Evolutionary conservation across 805 yeast species (phyloP), one percentile per base, ranked within the genome.

Genomic region (Candida corydali): DNA sequence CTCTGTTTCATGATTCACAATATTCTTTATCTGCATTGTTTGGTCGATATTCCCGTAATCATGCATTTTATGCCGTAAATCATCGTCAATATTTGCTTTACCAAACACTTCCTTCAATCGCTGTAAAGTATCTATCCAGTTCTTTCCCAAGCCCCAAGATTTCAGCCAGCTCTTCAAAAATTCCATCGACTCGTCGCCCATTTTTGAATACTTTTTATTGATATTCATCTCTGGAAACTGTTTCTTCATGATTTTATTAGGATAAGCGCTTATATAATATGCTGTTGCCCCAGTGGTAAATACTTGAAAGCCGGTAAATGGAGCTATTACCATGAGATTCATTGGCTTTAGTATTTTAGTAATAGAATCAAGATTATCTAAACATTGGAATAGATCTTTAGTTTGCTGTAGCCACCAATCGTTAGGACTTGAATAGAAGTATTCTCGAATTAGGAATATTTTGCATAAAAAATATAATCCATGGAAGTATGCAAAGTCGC

Each of bases 271-370:
- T 20, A 61, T 46, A 23, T 57, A 61, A 22, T 61, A 46, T 18
- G 61, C 47, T 1, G 67, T 62, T 15, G 59, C 61, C 3, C 64
- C 60, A 19, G 53, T 47, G 2, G 69, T 61, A 45, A 60, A 63
- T 5, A 61, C 50, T 40, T 63, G 59, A 38, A 63, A 61, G 6
- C 64, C 63, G 3, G 68, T 61, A 38, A 62, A 63, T 5, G 69
- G 69, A 1, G 67, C 64, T 18, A 57, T 46, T 4, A 61, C 59
- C 60, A 63, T 57, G 29, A 47, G 39, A 30, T 52, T 45, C 5
- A 45, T 39, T 1, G 43, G 43, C 2, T 53, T 42, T 17, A 62
- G 42, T 1, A 45, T 43, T 11, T 40, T 38, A 4, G 57, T 47
- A 33, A 62, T 38, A 5, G 34, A 38, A 20, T 59, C 45, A 18